Conservation (phyloP, 2,329 filamentous ascomycete genomes). For the Xylaria sp. region DNA sequence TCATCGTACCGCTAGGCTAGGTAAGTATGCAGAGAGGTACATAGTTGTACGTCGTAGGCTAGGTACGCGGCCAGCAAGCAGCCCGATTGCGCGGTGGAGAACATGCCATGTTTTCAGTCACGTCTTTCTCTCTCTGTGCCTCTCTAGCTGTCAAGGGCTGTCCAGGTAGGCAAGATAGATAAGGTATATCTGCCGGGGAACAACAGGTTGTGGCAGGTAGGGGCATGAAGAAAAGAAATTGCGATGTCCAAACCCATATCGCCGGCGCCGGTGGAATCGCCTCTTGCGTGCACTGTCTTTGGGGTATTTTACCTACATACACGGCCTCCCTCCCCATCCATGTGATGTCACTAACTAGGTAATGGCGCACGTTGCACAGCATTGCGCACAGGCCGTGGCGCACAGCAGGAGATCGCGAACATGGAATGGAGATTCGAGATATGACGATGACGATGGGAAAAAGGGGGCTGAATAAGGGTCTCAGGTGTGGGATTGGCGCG, state of each 20-base stretch:
- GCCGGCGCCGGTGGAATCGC: background rate
- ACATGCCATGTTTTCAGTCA: too few species aligned
- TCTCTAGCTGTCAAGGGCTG: too few species aligned
- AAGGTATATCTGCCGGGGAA: too few species aligned
- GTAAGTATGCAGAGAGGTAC: too few species aligned
- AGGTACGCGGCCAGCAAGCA: too few species aligned
- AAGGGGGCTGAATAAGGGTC: constrained; percentile 19
- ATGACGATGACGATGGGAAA: constrained; percentile 18
- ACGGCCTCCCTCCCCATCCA: background rate
- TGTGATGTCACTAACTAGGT: constrained; percentile 19
- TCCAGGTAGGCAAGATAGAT: too few species aligned
- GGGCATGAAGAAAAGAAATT: background rate
- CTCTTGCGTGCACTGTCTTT: background rate
- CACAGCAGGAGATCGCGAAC: constrained; percentile 20
- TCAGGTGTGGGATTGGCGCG: constrained; percentile 13
- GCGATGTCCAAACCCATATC: background rate
- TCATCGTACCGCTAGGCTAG: too few species aligned
- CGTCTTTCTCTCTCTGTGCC: too few species aligned
- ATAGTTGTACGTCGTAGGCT: too few species aligned
- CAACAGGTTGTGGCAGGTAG: too few species aligned
- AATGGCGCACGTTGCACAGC: constrained; percentile 15
- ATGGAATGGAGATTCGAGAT: constrained; percentile 19
- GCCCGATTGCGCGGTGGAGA: too few species aligned
- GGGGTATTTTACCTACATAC: background rate
- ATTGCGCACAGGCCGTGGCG: constrained; percentile 15